These are phyloP conservation scores for Mrakia frigida DNA, from an alignment of 768 basidiomycete genomes.

Conservation along the genomic window DNA sequence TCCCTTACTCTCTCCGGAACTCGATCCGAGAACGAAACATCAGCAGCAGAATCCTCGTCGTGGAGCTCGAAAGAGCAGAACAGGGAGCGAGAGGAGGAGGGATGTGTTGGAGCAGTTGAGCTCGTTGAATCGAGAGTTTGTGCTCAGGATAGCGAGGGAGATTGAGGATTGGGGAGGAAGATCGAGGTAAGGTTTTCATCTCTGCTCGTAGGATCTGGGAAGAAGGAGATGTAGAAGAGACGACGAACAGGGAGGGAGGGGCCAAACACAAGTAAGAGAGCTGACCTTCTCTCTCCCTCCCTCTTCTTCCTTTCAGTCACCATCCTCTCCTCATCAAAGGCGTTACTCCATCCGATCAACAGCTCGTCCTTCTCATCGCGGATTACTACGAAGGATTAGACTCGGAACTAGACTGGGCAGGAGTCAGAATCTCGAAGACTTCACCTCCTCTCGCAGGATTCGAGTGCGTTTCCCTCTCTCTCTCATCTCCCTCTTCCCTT, in stretches of 20 bases:
- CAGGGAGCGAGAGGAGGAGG: not conserved
- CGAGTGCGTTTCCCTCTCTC: not conserved
- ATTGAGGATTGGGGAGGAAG: not conserved
- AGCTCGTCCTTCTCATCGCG: not conserved
- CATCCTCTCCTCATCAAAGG: not conserved
- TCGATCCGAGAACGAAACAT: not conserved
- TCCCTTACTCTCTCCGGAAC: not conserved
- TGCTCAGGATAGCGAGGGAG: not conserved
- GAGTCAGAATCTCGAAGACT: not conserved
- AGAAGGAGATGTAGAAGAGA: not conserved
- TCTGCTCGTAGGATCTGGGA: not conserved
- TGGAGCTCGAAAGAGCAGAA: not conserved
- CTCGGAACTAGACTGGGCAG: not conserved
- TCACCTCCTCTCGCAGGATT: not conserved
- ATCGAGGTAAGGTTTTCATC: not conserved
- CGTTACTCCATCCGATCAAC: not conserved
- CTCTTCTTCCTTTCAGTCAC: not conserved
- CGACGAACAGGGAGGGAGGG: not conserved
- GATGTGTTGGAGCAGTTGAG: not conserved
- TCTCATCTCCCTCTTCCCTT: not conserved
- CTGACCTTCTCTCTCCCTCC: not conserved
- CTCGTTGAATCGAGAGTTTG: not conserved
- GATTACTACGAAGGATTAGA: conserved; percentile 7
- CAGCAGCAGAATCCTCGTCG: not conserved
- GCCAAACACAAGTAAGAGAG: not conserved